A percentile compares a stretch with the other conserved stretches of the same genome.
Conservation (phyloP, 441 rosid species). For the Metrosideros polymorpha region DNA sequence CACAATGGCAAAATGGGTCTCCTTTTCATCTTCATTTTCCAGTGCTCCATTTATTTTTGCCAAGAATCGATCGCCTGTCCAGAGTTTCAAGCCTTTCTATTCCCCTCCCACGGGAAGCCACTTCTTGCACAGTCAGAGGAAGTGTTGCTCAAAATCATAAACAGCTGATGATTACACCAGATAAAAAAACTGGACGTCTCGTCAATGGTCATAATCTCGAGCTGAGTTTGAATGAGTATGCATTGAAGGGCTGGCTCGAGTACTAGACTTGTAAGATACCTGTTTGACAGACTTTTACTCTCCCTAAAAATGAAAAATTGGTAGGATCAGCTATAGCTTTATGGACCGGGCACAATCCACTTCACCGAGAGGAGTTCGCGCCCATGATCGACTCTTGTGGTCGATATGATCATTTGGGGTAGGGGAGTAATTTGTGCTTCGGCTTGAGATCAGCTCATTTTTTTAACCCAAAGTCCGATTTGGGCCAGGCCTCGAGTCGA, state of each 20-base stretch:
- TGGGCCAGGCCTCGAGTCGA: neutral
- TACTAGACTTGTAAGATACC: neutral
- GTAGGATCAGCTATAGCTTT: neutral
- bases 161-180: neutral
- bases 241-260: neutral
- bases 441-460: neutral
- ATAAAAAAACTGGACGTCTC: neutral
- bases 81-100: neutral
- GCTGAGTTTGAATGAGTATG: neutral
- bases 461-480: neutral
- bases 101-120: neutral
- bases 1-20: neutral
- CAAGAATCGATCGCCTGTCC: neutral
- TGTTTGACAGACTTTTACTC: neutral
- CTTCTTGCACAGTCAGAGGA: neutral
- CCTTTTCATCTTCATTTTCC: neutral
- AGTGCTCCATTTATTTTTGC: neutral
- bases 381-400: neutral
- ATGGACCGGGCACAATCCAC: neutral
- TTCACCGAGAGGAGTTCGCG: neutral
- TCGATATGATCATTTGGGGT: neutral
- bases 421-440: neutral
- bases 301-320: neutral
- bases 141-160: neutral
- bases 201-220: neutral